Percentiles rank a stretch among this genome's conserved stretches.
Conservation (phyloP, 805 yeast species). For the Lachancea waltii region DNA sequence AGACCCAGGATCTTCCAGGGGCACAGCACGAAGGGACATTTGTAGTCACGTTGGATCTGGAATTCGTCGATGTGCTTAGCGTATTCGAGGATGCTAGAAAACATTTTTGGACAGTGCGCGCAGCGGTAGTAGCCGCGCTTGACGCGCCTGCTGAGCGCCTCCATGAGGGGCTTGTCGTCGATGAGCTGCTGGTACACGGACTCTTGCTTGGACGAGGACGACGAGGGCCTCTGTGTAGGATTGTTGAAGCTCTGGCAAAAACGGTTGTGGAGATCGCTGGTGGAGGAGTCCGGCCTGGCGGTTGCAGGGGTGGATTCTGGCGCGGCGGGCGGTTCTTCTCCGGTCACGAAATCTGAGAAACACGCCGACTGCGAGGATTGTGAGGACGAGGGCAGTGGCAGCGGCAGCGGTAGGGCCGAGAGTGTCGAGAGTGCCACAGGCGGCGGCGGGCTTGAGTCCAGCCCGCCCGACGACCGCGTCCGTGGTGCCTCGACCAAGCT, state of each 20-base stretch:
- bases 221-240: not conserved
- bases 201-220: slow-evolving; percentile 1
- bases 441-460: slow-evolving; percentile 7
- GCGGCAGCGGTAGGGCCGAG: too few species aligned
- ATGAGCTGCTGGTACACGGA: slow-evolving; percentile 24
- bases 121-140: slow-evolving; percentile 43
- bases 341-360: slow-evolving; percentile 3
- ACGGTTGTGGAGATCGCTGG: slow-evolving; percentile 3
- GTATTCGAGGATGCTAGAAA: slow-evolving; percentile 34
- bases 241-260: slow-evolving; percentile 7
- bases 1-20: slow-evolving; percentile 46
- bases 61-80: slow-evolving; percentile 41
- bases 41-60: slow-evolving; percentile 35
- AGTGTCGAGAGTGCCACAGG: too few species aligned
- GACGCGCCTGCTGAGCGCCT: slow-evolving; percentile 28
- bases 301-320: not conserved
- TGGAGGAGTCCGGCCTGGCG: not conserved
- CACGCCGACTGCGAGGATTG: not conserved
- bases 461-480: too few species aligned
- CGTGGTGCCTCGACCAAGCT: not conserved
- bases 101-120: slow-evolving; percentile 40
- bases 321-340: too few species aligned
- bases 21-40: slow-evolving; percentile 42
- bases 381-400: too few species aligned
- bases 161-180: slow-evolving; percentile 26